A percentile compares a stretch with the other conserved stretches of the same genome.
Evolutionary conservation across 768 basidiomycete genomes (phyloP).

Genomic region (Leccinum pellstonianum): DNA sequence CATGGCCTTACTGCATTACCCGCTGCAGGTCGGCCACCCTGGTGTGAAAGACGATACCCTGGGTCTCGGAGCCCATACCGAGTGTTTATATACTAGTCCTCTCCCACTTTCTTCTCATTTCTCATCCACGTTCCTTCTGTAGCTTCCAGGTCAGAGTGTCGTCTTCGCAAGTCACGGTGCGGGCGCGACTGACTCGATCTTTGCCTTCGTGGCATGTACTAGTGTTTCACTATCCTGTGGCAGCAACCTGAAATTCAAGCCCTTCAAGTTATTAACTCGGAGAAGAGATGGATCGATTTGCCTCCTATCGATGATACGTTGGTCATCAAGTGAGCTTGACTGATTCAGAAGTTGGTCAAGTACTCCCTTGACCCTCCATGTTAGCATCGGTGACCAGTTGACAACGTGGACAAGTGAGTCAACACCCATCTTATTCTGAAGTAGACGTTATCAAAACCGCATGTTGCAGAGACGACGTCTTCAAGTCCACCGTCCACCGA

Average conservation of each 20-base stretch:
- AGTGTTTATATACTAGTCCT: conserved; percentile 37
- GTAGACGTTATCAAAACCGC: no score
- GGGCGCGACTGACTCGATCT: background rate
- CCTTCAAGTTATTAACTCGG: conserved; percentile 77
- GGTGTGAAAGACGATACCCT: conserved; percentile 57
- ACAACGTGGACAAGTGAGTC: conserved; percentile 82
- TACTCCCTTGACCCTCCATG: conserved; percentile 24
- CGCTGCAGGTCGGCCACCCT: conserved; percentile 56
- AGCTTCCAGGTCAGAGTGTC: conserved; percentile 42
- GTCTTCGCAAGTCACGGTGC: background rate
- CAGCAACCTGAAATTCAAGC: conserved; percentile 72
- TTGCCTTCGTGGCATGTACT: background rate
- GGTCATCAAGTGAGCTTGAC: conserved; percentile 72
- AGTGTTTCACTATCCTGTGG: conserved; percentile 90
- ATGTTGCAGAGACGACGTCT: conserved; percentile 65
- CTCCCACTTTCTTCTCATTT: background rate
- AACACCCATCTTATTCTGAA: background rate
- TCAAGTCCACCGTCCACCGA: conserved; percentile 88
- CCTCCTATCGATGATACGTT: conserved; percentile 75
- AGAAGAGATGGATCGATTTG: conserved; percentile 80
- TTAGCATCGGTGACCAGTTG: conserved; percentile 83
- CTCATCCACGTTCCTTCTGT: background rate
- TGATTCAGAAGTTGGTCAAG: background rate
- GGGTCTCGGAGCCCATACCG: conserved; percentile 84
- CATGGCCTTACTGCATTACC: conserved; percentile 72